Evolutionary conservation across 179 eudicot genomes (phyloP), one percentile per base, ranked within the genome.

Genomic region (Silene noctiflora): DNA sequence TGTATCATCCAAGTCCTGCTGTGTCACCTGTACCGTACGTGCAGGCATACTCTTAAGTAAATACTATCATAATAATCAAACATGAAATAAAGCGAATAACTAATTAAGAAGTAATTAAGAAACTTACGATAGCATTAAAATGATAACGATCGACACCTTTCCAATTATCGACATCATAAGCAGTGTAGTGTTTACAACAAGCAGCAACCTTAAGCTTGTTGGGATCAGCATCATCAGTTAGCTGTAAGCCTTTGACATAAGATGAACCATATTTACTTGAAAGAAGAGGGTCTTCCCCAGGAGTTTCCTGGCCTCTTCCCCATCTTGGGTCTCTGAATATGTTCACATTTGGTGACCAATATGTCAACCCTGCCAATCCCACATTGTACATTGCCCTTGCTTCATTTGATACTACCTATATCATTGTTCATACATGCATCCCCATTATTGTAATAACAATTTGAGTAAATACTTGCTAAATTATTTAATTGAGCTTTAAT

Each of bases 251-350:
- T 78, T 70, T 80, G 1, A 92, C 97, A 55, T 89, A 90, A 9
- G 77, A 46, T 0, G 86, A 65, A 0, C 83, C 92, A 39, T 88
- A 92, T 66, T 85, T 85, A 22, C 89, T 80, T 0, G 87, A 55
- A n/a, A 92, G 86, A 6, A 88, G n/a, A 0, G 97, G 97, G 77
- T 88, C 96, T 79, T 92, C 97, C 0, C 97, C 97, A 1, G 97
- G 96, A 2, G 97, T 92, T 72, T 92, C 97, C 44, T 89, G 96
- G 8, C 89, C 91, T 61, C 97, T 85, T 11, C 97, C 97, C 97
- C 97, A 92, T 63, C 97, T 82, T 24, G 97, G 97, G 82, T 92
- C 96, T 59, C 96, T 77, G 44, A 84, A 85, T 6, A 92, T 87
- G 85, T 92, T 92, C 31, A 92, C 86, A 62, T 92, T 92, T 69